Evolutionary conservation across 2,329 filamentous ascomycete species (phyloP).

Genomic region (Aspergillus pseudonomiae): DNA sequence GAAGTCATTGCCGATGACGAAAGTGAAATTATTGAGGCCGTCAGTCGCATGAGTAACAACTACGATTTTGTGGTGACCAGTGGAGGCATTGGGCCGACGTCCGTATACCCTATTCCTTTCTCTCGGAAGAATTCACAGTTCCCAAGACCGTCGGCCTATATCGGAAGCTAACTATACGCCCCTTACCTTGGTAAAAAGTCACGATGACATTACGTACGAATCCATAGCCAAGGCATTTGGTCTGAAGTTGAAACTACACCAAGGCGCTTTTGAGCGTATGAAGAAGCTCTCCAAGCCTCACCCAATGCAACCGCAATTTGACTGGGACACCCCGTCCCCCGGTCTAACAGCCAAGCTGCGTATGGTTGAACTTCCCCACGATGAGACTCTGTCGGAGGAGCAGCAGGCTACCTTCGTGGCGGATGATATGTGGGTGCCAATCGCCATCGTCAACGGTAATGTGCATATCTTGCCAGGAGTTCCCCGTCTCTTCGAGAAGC

Average conservation of each 20-base stretch:
- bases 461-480: conserved; percentile 91
- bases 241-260: conserved; percentile 75
- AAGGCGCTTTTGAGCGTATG: conserved; percentile 79
- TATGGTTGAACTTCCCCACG: conserved; percentile 86
- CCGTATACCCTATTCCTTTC: conserved; percentile 40
- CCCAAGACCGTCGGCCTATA: not conserved
- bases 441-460: conserved; percentile 87
- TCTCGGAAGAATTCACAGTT: not conserved
- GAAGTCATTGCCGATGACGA: conserved; percentile 96
- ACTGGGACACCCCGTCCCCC: conserved; percentile 81
- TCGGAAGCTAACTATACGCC: conserved; percentile 11
- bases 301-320: conserved; percentile 72
- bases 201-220: conserved; percentile 97
- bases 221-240: conserved; percentile 89
- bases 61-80: conserved; percentile 97
- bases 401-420: conserved; percentile 78
- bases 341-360: conserved; percentile 78
- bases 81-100: conserved; percentile 95
- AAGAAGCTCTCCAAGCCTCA: conserved; percentile 75
- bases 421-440: conserved; percentile 87
- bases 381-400: conserved; percentile 64
- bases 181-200: conserved; percentile 56
- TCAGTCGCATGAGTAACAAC: conserved; percentile 78
- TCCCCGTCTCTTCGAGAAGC: conserved; percentile 76
- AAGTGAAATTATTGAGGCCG: conserved; percentile 83